Percentiles rank a stretch among this genome's conserved stretches.
phyloP scores from a whole-genome alignment of 345 rosid genomes.

The Iberis pinnata region DNA sequence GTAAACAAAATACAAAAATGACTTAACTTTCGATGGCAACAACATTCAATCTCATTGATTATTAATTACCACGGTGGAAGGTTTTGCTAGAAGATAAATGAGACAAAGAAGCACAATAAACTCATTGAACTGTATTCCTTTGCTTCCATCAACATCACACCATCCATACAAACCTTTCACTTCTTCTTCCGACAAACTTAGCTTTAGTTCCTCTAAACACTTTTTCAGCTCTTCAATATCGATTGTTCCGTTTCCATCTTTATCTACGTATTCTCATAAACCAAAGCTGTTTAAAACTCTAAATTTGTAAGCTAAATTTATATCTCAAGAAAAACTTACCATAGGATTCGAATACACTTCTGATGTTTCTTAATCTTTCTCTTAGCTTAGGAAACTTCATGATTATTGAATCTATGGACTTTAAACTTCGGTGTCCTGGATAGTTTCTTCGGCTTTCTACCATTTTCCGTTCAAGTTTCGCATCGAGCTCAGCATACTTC shows the following conservation, averaged over 20 bases:
- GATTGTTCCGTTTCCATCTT: slow-evolving; percentile 58
- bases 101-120: slow-evolving; percentile 74
- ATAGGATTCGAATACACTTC: slow-evolving; percentile 50
- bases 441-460: slow-evolving; percentile 48
- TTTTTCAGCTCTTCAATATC: slow-evolving; percentile 60
- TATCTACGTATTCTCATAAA: slow-evolving; percentile 35
- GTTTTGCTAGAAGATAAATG: slow-evolving; percentile 55
- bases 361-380: slow-evolving; percentile 60
- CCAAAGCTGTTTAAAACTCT: neutral
- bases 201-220: slow-evolving; percentile 53
- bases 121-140: slow-evolving; percentile 78
- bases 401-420: slow-evolving; percentile 62
- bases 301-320: neutral
- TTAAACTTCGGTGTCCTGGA: slow-evolving; percentile 38
- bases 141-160: slow-evolving; percentile 71
- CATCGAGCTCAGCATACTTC: slow-evolving; percentile 57
- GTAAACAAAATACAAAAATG: slow-evolving; percentile 6
- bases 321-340: slow-evolving; percentile 43
- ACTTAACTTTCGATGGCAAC: slow-evolving; percentile 1
- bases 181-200: slow-evolving; percentile 51
- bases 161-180: slow-evolving; percentile 63
- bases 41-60: neutral
- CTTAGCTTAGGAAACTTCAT: slow-evolving; percentile 60
- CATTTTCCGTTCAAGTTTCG: slow-evolving; percentile 63
- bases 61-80: slow-evolving; percentile 36